Evolutionary conservation across 129 eudicot species (phyloP), one percentile per base, ranked within the genome.

Genomic region (Scalesia atractyloides): DNA sequence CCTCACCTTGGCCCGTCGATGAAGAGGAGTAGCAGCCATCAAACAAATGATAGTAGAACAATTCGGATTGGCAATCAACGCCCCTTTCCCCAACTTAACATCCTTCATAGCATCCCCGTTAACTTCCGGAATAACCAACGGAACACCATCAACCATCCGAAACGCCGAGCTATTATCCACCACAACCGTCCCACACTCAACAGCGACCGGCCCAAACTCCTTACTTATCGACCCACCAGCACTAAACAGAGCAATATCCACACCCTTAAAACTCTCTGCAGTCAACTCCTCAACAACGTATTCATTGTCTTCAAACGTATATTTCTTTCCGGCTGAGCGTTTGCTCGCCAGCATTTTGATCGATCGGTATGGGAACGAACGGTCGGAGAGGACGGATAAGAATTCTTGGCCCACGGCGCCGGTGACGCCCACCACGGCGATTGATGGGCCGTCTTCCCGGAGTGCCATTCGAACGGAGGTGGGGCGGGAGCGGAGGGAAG

Each of bases 321-420:
- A 62, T 37, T 71, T 64, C 72, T 90, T 95, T 8, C 99, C 99
- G 15, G 99, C 96, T 48, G 99, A 95, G 58, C 99, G 87, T 73
- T 88, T 86, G 80, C 91, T 82, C 52, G 99, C 99, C 22, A 94
- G 94, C 73, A 95, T 84, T 68, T 86, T 88, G 47, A 95, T 77
- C 56, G 97, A 90, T 57, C 89, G 64, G 83, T 95, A 90, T 1
- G 99, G 99, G 76, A 95, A 95, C 16, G 80, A 48, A 0, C 94
- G 91, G 81, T 88, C 97, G 70, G 99, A 90, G 56, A 94, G 84
- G 66, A 94, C 99, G 80, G 97, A 94, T 43, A 95, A 84, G 54
- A 95, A 95, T 52, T 95, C 99, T 30, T 90, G 97, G 9, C 99
- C 97, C 61, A 95, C 99, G 76, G 99, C 99, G 44, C 99, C 99